Percentiles rank a stretch among this genome's conserved stretches.
Conservation (phyloP, 129 eudicot genomes). For the Chrysanthemum makinoi region DNA sequence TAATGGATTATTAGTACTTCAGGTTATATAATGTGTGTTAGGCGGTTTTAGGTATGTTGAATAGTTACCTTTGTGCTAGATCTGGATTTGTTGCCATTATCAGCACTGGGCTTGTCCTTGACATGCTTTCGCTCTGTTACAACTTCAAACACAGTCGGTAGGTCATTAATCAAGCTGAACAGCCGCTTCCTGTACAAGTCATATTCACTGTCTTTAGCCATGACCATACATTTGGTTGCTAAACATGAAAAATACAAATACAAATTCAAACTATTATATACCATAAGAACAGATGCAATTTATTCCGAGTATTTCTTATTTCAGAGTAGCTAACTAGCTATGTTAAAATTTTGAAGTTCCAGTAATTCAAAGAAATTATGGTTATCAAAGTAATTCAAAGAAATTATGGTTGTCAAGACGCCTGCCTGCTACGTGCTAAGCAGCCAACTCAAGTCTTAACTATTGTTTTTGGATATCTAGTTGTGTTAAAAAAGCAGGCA, state of each 20-base stretch:
- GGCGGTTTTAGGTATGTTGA: neutral
- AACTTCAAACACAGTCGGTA: constrained; percentile 68
- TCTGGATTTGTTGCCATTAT: constrained; percentile 66
- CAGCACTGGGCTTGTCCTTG: constrained; percentile 58
- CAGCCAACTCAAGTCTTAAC: neutral
- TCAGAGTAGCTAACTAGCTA: too few species aligned
- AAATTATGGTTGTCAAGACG: too few species aligned
- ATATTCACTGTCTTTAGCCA: too few species aligned
- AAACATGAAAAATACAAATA: too few species aligned
- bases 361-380: too few species aligned
- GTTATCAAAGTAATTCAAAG: too few species aligned
- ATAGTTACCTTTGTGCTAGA: constrained; percentile 51
- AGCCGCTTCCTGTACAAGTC: constrained; percentile 57
- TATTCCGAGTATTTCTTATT: too few species aligned
- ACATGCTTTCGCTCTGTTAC: constrained; percentile 58
- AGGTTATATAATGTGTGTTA: neutral
- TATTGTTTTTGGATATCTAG: neutral
- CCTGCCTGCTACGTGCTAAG: too few species aligned
- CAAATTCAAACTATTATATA: too few species aligned
- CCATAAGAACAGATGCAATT: neutral
- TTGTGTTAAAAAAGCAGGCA: neutral
- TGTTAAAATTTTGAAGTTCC: too few species aligned
- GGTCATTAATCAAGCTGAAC: constrained; percentile 67
- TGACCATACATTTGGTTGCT: too few species aligned
- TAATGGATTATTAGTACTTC: neutral